phyloP scores from a whole-genome alignment of 768 basidiomycete genomes.

The Boletus reticuloceps region DNA sequence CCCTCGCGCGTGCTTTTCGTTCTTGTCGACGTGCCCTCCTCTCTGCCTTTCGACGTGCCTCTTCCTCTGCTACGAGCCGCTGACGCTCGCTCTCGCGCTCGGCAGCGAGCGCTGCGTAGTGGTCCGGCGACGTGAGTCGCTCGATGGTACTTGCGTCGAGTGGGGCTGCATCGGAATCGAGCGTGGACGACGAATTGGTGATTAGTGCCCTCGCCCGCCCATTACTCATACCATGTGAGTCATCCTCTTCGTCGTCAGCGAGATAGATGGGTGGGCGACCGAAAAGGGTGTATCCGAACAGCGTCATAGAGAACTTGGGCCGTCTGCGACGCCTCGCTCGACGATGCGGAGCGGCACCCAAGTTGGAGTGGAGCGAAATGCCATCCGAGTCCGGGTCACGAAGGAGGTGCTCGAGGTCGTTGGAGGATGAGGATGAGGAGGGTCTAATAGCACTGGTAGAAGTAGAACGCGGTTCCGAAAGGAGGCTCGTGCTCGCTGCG shows the following conservation, averaged over 20 bases:
- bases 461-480: conserved; percentile 28
- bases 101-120: conserved; percentile 26
- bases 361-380: conserved; percentile 65
- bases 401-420: conserved; percentile 52
- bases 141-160: conserved; percentile 58
- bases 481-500: conserved; percentile 1
- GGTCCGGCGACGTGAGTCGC: conserved; percentile 44
- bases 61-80: conserved; percentile 35
- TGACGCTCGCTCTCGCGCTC: conserved; percentile 30
- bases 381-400: conserved; percentile 53
- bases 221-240: background rate
- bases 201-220: conserved; percentile 22
- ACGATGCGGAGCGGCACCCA: conserved; percentile 35
- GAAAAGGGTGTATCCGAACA: conserved; percentile 69
- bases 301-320: conserved; percentile 41
- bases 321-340: conserved; percentile 35
- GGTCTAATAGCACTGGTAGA: conserved; percentile 4
- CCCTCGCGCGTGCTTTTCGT: conserved; percentile 42
- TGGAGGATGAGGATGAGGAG: conserved; percentile 17
- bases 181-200: conserved; percentile 40
- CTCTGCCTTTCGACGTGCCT: conserved; percentile 46
- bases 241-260: conserved; percentile 53
- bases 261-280: conserved; percentile 61
- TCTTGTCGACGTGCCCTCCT: conserved; percentile 44
- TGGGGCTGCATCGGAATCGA: conserved; percentile 71